Conservation (phyloP, 2,329 filamentous ascomycete genomes). For the Myotisia sp. region DNA sequence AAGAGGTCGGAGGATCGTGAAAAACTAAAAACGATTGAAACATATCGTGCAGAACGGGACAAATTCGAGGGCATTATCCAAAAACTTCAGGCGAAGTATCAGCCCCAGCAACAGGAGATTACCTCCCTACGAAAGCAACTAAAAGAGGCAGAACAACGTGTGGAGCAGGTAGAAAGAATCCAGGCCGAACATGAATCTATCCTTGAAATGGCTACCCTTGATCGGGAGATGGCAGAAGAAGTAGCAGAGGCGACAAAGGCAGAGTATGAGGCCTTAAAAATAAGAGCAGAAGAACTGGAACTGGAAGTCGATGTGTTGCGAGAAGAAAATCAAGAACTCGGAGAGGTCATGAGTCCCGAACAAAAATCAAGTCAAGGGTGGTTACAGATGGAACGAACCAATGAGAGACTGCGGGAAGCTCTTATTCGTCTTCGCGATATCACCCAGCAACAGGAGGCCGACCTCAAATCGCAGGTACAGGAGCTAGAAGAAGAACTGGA, state of each 20-base stretch:
- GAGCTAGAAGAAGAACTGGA: slow-evolving; percentile 58
- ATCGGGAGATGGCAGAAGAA: slow-evolving; percentile 94
- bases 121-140: slow-evolving; percentile 59
- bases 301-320: slow-evolving; percentile 75
- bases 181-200: slow-evolving; percentile 75
- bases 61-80: slow-evolving; percentile 65
- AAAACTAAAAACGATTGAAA: slow-evolving; percentile 63
- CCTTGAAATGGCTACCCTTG: slow-evolving; percentile 73
- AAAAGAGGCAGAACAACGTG: slow-evolving; percentile 57
- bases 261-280: slow-evolving; percentile 63
- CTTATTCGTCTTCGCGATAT: slow-evolving; percentile 73
- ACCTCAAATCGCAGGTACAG: slow-evolving; percentile 61
- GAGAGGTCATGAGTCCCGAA: slow-evolving; percentile 72
- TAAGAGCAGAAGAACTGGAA: slow-evolving; percentile 68
- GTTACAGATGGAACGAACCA: slow-evolving; percentile 81
- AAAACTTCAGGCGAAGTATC: slow-evolving; percentile 78
- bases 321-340: slow-evolving; percentile 75
- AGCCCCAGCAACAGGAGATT: slow-evolving; percentile 69
- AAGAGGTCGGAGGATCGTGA: slow-evolving; percentile 77
- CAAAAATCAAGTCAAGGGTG: slow-evolving; percentile 76
- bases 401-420: slow-evolving; percentile 74
- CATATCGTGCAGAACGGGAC: slow-evolving; percentile 46
- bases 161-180: slow-evolving; percentile 55
- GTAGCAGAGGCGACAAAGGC: slow-evolving; percentile 67
- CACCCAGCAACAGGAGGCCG: slow-evolving; percentile 69